These are phyloP conservation scores for Alternaria sp. DNA, from an alignment of 2,329 filamentous ascomycete species.

Conservation along the genomic window DNA sequence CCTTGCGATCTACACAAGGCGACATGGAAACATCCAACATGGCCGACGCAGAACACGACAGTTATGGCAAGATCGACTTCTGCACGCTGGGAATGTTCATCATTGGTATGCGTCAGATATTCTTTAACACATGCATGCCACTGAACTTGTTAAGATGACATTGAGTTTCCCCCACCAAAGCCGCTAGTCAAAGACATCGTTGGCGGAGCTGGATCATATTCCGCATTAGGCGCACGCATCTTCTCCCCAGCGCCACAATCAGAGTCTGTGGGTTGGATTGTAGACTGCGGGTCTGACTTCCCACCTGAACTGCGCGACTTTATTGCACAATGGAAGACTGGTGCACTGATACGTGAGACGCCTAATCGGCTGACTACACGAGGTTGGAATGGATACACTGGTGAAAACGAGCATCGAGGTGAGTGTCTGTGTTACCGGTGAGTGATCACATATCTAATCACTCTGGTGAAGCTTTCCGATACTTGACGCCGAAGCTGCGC, in stretches of 20 bases:
- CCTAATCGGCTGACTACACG: slow-evolving; percentile 77
- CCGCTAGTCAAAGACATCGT: slow-evolving; percentile 75
- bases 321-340: slow-evolving; percentile 78
- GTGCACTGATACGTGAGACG: slow-evolving; percentile 71
- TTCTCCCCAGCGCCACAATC: slow-evolving; percentile 74
- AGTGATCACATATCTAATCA: not conserved
- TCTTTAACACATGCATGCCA: slow-evolving; percentile 12
- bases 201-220: slow-evolving; percentile 89
- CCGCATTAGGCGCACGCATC: slow-evolving; percentile 85
- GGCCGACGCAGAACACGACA: not conserved
- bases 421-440: not conserved
- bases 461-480: slow-evolving; percentile 71
- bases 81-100: slow-evolving; percentile 70
- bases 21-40: slow-evolving; percentile 11
- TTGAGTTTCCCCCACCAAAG: slow-evolving; percentile 77
- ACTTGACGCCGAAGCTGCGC: slow-evolving; percentile 83
- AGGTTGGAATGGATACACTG: slow-evolving; percentile 86
- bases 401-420: slow-evolving; percentile 69
- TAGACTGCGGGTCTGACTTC: slow-evolving; percentile 90
- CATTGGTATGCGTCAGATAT: slow-evolving; percentile 54
- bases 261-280: slow-evolving; percentile 80
- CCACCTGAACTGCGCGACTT: slow-evolving; percentile 67
- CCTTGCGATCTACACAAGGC: not conserved
- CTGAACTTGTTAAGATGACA: slow-evolving; percentile 71
- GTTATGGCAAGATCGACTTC: slow-evolving; percentile 56